Conservation (phyloP, 176 grass and related monocot species). For the Urochloa ruziziensis region DNA sequence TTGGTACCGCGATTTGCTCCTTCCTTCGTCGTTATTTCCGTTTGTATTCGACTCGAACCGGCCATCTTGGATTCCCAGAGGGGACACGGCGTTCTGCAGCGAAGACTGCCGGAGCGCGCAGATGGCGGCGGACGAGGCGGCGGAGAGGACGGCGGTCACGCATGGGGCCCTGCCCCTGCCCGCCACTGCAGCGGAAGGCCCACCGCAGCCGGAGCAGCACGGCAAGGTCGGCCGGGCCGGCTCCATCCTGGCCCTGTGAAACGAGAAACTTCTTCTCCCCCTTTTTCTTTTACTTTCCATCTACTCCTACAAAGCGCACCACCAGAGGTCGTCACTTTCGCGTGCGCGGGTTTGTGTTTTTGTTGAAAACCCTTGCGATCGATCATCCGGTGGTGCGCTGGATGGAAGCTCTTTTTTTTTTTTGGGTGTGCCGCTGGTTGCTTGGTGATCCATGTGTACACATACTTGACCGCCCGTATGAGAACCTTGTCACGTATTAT, state of each 20-base stretch:
- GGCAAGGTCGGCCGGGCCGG: slow-evolving; percentile 13
- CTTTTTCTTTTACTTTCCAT: not conserved
- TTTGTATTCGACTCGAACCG: not conserved
- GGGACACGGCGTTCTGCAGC: slow-evolving; percentile 46
- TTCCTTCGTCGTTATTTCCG: not conserved
- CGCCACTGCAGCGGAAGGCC: slow-evolving; percentile 6
- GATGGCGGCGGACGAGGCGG: slow-evolving; percentile 43
- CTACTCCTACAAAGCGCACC: not conserved
- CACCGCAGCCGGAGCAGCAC: slow-evolving; percentile 5
- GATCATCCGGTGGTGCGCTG: not conserved
- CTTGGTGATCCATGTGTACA: not conserved
- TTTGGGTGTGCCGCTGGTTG: not conserved
- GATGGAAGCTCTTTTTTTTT: no score
- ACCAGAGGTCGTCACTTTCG: not conserved
- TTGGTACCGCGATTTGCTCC: not conserved
- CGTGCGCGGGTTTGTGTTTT: slow-evolving; percentile 28
- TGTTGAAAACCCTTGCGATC: not conserved
- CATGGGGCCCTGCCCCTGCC: not conserved
- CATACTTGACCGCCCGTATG: not conserved
- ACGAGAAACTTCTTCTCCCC: not conserved
- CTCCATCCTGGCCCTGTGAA: slow-evolving; percentile 15
- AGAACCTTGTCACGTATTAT: not conserved
- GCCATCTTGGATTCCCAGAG: slow-evolving; percentile 22
- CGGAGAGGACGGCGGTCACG: slow-evolving; percentile 22
- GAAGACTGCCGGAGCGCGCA: slow-evolving; percentile 39